Evolutionary conservation across 352 stramenopile species (phyloP).

Genomic region (Phytophthora aleatoria): DNA sequence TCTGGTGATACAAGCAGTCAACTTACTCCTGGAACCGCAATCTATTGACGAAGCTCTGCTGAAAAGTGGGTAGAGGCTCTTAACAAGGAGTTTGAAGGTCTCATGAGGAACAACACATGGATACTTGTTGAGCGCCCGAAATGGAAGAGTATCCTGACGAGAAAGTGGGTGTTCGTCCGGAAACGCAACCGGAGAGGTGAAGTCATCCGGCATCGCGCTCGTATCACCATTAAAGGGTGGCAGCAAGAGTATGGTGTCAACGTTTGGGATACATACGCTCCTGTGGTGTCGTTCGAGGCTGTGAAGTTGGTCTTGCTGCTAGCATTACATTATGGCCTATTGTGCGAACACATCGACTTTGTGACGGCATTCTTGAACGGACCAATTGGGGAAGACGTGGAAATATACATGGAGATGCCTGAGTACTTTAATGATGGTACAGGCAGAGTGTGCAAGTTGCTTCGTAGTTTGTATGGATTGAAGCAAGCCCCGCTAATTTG

Average conservation of each 20-base stretch:
- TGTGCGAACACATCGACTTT: background rate
- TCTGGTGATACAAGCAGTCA: conserved; percentile 7
- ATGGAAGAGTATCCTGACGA: background rate
- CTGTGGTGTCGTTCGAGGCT: background rate
- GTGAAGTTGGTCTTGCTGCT: background rate
- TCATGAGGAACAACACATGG: background rate
- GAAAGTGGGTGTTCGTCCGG: background rate
- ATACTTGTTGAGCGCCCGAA: background rate
- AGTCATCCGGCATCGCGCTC: background rate
- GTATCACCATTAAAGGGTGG: background rate
- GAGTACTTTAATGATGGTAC: background rate
- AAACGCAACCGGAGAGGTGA: background rate
- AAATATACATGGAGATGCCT: background rate
- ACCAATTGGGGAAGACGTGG: background rate
- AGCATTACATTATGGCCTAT: background rate
- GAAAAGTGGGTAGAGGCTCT: background rate
- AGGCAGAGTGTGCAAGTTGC: background rate
- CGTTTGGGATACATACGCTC: background rate
- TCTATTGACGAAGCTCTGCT: background rate
- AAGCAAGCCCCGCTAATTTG: background rate
- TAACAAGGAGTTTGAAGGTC: background rate
- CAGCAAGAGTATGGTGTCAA: background rate
- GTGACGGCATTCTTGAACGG: background rate
- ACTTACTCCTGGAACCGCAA: background rate
- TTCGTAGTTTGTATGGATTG: background rate